Conservation (phyloP, 2,329 filamentous ascomycete species). For the Fonsecaea multimorphosa region DNA sequence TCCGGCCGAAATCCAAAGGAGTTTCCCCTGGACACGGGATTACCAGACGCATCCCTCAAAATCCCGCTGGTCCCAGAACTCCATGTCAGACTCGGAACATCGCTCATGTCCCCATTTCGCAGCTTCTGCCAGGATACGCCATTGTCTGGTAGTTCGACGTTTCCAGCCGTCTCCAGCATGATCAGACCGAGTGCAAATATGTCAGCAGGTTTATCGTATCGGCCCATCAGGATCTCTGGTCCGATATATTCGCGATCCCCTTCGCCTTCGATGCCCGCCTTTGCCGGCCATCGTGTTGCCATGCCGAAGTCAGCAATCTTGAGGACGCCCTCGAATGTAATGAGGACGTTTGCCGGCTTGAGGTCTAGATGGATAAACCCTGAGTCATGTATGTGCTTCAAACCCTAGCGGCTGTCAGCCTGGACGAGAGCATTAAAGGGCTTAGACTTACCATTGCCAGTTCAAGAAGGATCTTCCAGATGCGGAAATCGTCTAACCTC, state of each 20-base stretch:
- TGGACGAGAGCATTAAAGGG: not conserved
- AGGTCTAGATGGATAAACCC: slow-evolving; percentile 76
- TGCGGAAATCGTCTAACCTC: slow-evolving; percentile 92
- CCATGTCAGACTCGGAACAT: slow-evolving; percentile 85
- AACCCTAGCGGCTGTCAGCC: slow-evolving; percentile 63
- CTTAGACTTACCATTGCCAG: slow-evolving; percentile 72
- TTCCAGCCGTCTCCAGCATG: slow-evolving; percentile 91
- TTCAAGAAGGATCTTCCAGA: slow-evolving; percentile 97
- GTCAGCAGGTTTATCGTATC: slow-evolving; percentile 88
- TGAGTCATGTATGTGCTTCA: slow-evolving; percentile 87
- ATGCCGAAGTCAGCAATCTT: slow-evolving; percentile 73
- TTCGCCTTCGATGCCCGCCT: slow-evolving; percentile 80
- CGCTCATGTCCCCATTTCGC: slow-evolving; percentile 84
- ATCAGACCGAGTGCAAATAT: slow-evolving; percentile 94
- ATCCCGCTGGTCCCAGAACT: slow-evolving; percentile 72
- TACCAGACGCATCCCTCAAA: slow-evolving; percentile 74
- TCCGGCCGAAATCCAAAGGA: slow-evolving; percentile 54
- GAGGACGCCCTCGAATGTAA: slow-evolving; percentile 69
- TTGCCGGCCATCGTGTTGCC: slow-evolving; percentile 78
- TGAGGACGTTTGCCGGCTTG: slow-evolving; percentile 70
- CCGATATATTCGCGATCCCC: slow-evolving; percentile 97
- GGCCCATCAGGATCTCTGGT: slow-evolving; percentile 85
- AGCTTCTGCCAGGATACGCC: slow-evolving; percentile 89
- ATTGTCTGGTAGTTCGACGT: slow-evolving; percentile 92
- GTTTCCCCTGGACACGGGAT: slow-evolving; percentile 60